Evolutionary conservation across 306 rosid species (phyloP).

Genomic region (Begonia peltatifolia): DNA sequence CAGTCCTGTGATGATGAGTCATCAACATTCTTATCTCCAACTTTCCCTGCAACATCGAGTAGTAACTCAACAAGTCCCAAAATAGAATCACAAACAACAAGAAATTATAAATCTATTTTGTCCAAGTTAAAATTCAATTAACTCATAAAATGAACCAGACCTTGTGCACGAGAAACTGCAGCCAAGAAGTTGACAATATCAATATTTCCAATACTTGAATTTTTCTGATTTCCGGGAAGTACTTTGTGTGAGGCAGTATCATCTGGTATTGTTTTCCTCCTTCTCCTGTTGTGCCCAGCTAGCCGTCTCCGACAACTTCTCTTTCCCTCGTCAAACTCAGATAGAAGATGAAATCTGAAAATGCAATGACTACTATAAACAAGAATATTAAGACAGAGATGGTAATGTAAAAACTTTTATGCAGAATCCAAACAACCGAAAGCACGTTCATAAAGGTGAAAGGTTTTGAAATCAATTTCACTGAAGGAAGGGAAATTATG

Average conservation of each 20-base stretch:
- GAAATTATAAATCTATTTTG: not conserved
- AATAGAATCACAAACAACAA: not conserved
- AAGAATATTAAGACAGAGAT: no score
- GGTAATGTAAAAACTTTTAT: no score
- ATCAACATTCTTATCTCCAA: constrained; percentile 37
- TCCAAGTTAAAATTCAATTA: not conserved
- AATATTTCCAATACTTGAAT: constrained; percentile 22
- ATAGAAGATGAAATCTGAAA: constrained; percentile 58
- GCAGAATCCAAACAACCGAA: no score
- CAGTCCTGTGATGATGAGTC: constrained; percentile 39
- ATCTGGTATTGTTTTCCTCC: constrained; percentile 72
- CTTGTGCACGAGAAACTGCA: constrained; percentile 57
- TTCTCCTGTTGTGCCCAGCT: constrained; percentile 80
- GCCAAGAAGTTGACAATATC: constrained; percentile 62
- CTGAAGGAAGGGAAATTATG: constrained; percentile 1
- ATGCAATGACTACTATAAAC: not conserved
- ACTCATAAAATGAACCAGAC: constrained; percentile 13
- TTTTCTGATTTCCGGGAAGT: constrained; percentile 25
- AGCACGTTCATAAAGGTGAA: not conserved
- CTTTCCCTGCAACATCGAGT: constrained; percentile 37
- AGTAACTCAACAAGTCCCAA: constrained; percentile 4
- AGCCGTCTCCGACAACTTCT: constrained; percentile 84
- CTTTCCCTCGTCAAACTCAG: constrained; percentile 84
- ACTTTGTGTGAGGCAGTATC: constrained; percentile 40
- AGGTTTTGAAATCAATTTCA: not conserved